Percentiles rank a stretch among this genome's conserved stretches.
These are phyloP conservation scores for Naematelia aurantialba DNA, from an alignment of 768 basidiomycete species.

Conservation along the genomic window DNA sequence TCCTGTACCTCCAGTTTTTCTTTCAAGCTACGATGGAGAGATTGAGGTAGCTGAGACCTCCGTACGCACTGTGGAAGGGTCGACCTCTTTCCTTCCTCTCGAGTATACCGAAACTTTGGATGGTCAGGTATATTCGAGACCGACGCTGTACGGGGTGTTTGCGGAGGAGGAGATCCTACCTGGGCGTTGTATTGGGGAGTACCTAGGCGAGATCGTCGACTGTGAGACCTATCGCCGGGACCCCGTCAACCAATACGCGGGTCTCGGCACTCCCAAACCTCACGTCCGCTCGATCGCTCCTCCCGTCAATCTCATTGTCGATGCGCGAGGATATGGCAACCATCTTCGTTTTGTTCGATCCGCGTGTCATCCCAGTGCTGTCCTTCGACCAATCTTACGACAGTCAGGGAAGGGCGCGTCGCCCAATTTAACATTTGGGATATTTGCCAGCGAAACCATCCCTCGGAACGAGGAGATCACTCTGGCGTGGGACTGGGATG, in stretches of 20 bases:
- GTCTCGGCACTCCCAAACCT: conserved; percentile 71
- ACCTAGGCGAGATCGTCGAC: conserved; percentile 63
- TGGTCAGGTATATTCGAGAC: conserved; percentile 25
- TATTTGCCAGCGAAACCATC: conserved; percentile 75
- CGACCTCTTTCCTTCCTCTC: conserved; percentile 37
- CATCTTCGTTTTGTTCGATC: conserved; percentile 62
- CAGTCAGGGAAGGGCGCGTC: conserved; percentile 14
- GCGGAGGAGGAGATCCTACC: conserved; percentile 60
- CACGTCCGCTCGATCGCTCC: conserved; percentile 74
- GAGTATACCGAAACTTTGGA: conserved; percentile 24
- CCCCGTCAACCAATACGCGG: conserved; percentile 78
- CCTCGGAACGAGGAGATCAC: conserved; percentile 78
- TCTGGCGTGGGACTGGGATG: conserved; percentile 96
- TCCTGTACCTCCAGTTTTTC: conserved; percentile 40
- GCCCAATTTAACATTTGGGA: conserved; percentile 57
- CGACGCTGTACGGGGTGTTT: conserved; percentile 60
- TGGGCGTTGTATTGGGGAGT: conserved; percentile 62
- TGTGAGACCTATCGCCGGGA: conserved; percentile 68
- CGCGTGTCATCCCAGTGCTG: conserved; percentile 66
- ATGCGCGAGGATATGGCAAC: conserved; percentile 68
- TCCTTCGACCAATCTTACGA: conserved; percentile 58
- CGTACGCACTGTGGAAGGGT: conserved; percentile 26
- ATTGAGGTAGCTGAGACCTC: conserved; percentile 16
- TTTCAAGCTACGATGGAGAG: conserved; percentile 25
- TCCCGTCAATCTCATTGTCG: conserved; percentile 73